phyloP scores from a whole-genome alignment of 1,284 basidiomycete genomes.

The Tetrapyrgos nigripes region DNA sequence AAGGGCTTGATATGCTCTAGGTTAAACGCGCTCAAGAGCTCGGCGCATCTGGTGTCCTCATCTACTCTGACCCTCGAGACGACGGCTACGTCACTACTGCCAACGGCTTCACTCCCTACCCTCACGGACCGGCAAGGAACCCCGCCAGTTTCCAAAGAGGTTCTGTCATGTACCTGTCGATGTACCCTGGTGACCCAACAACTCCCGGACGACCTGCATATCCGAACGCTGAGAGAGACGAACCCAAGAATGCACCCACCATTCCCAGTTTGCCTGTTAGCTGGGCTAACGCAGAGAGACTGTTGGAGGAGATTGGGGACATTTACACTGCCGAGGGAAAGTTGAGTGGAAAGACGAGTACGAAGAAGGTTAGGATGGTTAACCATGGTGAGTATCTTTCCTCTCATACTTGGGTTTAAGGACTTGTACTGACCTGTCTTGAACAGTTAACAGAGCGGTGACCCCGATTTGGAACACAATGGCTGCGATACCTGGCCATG shows the following conservation, averaged over 20 bases:
- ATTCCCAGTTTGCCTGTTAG: slow-evolving; percentile 87
- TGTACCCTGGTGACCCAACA: slow-evolving; percentile 86
- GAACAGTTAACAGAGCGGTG: slow-evolving; percentile 73
- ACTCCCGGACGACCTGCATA: slow-evolving; percentile 92
- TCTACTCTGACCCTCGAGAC: slow-evolving; percentile 91
- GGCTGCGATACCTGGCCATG: slow-evolving; percentile 79
- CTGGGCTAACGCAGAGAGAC: slow-evolving; percentile 69
- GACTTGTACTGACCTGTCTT: neutral
- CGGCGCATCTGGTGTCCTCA: slow-evolving; percentile 77
- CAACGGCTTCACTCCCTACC: slow-evolving; percentile 83
- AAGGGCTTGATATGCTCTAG: slow-evolving; percentile 39
- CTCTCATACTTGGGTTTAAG: neutral
- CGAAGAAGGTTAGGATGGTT: slow-evolving; percentile 57
- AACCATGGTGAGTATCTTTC: slow-evolving; percentile 60
- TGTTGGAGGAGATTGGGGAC: slow-evolving; percentile 64
- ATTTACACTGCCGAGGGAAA: slow-evolving; percentile 31
- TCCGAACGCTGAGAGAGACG: slow-evolving; percentile 76
- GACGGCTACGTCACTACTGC: slow-evolving; percentile 84
- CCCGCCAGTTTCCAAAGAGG: slow-evolving; percentile 88
- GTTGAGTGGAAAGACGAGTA: slow-evolving; percentile 57
- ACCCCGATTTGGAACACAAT: slow-evolving; percentile 91
- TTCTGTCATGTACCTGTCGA: slow-evolving; percentile 82
- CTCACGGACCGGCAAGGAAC: slow-evolving; percentile 88
- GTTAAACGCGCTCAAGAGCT: slow-evolving; percentile 71
- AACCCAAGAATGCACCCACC: slow-evolving; percentile 74